Evolutionary conservation across 2,329 filamentous ascomycete species (phyloP).

Genomic region (Colletotrichum sp.): DNA sequence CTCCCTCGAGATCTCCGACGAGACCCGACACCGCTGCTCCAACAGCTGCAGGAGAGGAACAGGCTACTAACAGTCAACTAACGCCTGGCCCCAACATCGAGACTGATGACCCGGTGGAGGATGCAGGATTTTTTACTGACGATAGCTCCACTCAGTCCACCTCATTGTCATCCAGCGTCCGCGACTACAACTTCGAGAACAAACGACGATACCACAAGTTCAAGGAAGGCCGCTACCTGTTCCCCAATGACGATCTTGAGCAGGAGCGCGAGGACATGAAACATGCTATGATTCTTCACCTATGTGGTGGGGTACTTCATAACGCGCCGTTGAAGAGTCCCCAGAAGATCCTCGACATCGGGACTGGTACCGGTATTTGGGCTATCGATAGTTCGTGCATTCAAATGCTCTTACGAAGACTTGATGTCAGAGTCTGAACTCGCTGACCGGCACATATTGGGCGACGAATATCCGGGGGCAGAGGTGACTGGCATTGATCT

Average conservation of each 20-base stretch:
- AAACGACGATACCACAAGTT: conserved; percentile 47
- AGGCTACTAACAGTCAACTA: not conserved
- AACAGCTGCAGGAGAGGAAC: not conserved
- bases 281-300: conserved; percentile 30
- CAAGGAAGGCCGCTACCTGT: conserved; percentile 40
- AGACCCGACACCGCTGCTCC: not conserved
- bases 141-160: not conserved
- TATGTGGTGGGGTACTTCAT: not conserved
- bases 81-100: not conserved
- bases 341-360: not conserved
- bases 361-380: conserved; percentile 55
- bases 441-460: conserved; percentile 24
- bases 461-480: conserved; percentile 18
- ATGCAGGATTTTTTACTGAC: not conserved
- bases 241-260: conserved; percentile 49
- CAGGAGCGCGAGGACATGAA: conserved; percentile 44
- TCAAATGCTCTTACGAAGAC: not conserved
- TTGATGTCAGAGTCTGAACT: not conserved
- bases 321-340: not conserved
- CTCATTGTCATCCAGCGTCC: conserved; percentile 35
- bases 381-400: conserved; percentile 51
- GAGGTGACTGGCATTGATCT: conserved; percentile 1
- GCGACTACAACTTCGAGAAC: conserved; percentile 46
- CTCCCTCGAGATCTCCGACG: not conserved
- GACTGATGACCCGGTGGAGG: not conserved